These are phyloP conservation scores for Glycyrrhiza uralensis DNA, from an alignment of 306 rosid genomes.

Conservation along the genomic window DNA sequence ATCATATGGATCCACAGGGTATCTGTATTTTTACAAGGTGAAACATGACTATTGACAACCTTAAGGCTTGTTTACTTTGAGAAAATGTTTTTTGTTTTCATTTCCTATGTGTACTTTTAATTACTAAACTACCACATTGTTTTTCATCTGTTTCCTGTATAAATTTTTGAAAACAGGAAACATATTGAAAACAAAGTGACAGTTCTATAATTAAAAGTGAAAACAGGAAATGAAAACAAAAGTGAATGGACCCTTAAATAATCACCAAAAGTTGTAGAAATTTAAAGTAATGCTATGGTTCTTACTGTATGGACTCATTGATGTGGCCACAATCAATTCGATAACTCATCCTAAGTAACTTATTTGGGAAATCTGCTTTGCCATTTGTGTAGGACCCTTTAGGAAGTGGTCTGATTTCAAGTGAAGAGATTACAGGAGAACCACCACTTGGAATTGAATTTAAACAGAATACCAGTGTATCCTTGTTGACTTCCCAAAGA, in stretches of 20 bases:
- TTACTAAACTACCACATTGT: too few species aligned
- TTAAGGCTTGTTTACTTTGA: too few species aligned
- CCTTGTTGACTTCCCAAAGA: conserved; percentile 65
- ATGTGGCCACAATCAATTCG: conserved; percentile 76
- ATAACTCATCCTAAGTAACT: conserved; percentile 60
- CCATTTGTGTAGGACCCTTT: conserved; percentile 64
- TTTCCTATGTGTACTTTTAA: too few species aligned
- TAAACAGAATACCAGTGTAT: conserved; percentile 56
- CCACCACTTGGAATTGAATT: conserved; percentile 51
- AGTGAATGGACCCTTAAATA: too few species aligned
- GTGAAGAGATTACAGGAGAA: conserved; percentile 68
- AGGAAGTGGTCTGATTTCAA: conserved; percentile 84
- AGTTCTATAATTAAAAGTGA: too few species aligned
- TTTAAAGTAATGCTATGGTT: background rate
- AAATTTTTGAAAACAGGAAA: too few species aligned
- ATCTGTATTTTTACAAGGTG: conserved; percentile 49
- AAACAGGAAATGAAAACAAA: too few species aligned
- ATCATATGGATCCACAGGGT: conserved; percentile 73
- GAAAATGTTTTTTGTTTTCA: too few species aligned
- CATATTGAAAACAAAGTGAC: too few species aligned
- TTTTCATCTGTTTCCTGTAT: too few species aligned
- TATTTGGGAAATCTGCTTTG: conserved; percentile 45
- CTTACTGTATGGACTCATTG: conserved; percentile 62
- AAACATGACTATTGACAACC: background rate
- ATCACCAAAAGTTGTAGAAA: background rate